These are phyloP conservation scores for Leptographium lundbergii DNA, from an alignment of 2,329 filamentous ascomycete species.

Conservation along the genomic window DNA sequence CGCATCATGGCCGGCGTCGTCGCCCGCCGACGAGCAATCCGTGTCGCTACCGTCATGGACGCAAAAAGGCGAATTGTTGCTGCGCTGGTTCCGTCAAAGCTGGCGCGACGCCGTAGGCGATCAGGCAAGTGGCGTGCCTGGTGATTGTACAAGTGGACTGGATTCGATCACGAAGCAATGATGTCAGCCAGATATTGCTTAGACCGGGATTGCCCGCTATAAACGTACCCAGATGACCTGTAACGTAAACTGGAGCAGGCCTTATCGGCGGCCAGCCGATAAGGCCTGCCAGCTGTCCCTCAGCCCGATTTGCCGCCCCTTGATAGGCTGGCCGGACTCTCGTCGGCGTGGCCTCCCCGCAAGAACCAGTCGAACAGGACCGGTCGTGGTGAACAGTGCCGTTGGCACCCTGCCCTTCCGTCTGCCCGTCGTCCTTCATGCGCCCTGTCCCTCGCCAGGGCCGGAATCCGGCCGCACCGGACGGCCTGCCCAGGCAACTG, in stretches of 20 bases:
- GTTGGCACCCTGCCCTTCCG: too few relatives aligned
- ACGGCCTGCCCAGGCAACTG: too few relatives aligned
- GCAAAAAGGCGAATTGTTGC: too few relatives aligned
- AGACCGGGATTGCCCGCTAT: conserved; percentile 2
- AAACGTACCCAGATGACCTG: not conserved
- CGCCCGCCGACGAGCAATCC: not conserved
- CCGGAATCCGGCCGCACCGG: too few relatives aligned
- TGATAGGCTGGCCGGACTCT: not conserved
- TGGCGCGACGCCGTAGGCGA: not conserved
- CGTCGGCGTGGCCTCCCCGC: not conserved
- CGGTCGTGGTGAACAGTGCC: too few relatives aligned
- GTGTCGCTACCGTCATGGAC: not conserved
- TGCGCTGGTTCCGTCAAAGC: not conserved
- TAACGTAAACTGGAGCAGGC: not conserved
- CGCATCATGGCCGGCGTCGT: not conserved
- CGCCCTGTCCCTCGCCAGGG: too few relatives aligned
- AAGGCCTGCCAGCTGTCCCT: not conserved
- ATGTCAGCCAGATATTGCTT: not conserved
- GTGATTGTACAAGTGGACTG: not conserved
- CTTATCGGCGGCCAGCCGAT: not conserved
- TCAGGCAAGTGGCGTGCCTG: not conserved
- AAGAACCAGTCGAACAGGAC: not conserved
- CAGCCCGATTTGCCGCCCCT: not conserved
- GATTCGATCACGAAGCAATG: not conserved
- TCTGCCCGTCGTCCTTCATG: too few relatives aligned